Base-by-base conservation (phyloP, 1,139 yeast species). In the Candida smagusa region DNA sequence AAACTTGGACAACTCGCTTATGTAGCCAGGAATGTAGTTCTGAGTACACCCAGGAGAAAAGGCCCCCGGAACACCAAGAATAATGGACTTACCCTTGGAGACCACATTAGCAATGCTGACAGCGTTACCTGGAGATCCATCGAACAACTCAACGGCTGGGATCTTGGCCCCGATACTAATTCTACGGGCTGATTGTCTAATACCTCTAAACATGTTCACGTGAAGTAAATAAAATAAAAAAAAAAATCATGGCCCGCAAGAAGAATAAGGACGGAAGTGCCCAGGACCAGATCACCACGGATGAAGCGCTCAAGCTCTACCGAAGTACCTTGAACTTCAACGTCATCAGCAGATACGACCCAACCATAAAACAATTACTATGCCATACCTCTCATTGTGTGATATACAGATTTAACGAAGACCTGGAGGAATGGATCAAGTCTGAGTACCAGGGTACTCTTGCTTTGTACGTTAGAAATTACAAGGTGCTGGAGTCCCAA, bases 51-150 rank as follows among this genome's bases (percentile, higher is more conserved):
- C 94, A 32, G 95, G 90, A 2, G 95, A 83, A 56, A 83, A 88
- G 0, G 96, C 96, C 13, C 96, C 96, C 32, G 96, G 96, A 31
- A 88, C 87, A 37, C 95, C 95, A 35, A 88, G 74, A 38, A 88
- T 63, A 29, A 88, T 57, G 30, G 79, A 65, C 56, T 79, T 82
- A 31, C 82, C 80, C 19, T 47, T 38, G 12, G 65, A 59, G 26
- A 79, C 68, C 50, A 77, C 80, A 31, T 75, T 72, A 12, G 84
- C 76, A 40, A 86, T 65, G 54, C 81, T 72, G 46, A 84, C 72
- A 16, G 63, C 60, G 53, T 81, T 79, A 28, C 85, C 84, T 35
- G 95, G 95, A 23, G 87, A 76, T 28, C 77, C 79, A 48, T 81
- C 85, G 44, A 64, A 76, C 40, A 86, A 60, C 6, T 73, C 53